Evolutionary conservation across 2,329 filamentous ascomycete genomes (phyloP), one percentile per base, ranked within the genome.

Genomic region (Pyrenophora tritici-repentis): DNA sequence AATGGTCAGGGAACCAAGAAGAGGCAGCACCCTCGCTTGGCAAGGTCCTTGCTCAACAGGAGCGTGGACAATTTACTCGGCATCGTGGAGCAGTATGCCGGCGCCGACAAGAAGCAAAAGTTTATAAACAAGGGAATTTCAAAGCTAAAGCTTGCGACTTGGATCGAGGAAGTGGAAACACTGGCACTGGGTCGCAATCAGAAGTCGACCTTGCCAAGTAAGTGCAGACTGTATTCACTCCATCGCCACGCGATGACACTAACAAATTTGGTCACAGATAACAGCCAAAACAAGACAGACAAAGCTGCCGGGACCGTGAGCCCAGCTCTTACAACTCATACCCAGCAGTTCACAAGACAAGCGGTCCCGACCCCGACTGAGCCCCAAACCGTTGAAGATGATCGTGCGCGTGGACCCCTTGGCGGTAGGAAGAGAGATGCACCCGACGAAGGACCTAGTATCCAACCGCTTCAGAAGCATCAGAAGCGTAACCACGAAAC

Each of bases 121-220:
- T 44, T 67, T 14, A 46, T 52, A 17, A 37, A 32, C 4, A 44
- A 17, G 12, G 39, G 45, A 16, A 10, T 22, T 4, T 18, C 45
- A 5, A 62, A 58, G 24, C 34, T 31, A 8, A 50, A 42, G 6
- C 56, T 66, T 13, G 58, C 50, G 10, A 50, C 47, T 3, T 66
- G 61, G 58, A 62, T 65, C 16, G 59, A 63, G 18, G 42, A 53
- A 13, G 55, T 49, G 14, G 63, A 68, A 41, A 62, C 58, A 10
- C 50, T 51, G 10, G 61, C 62, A 8, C 47, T 63, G 4, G 58
- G 58, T 13, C 46, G 53, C 17, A 47, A 59, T 16, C 57, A 50
- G 3, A 41, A 43, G n/a, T 59, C 43, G 8, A 42, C 41, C 7
- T 13, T 58, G 12, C 10, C 34, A 31, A 33, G 39, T 53, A 38